Percentiles rank a stretch among this genome's conserved stretches.
Conservation (phyloP, 371 early-diverging fungal species). For the Lichtheimia corymbifera region DNA sequence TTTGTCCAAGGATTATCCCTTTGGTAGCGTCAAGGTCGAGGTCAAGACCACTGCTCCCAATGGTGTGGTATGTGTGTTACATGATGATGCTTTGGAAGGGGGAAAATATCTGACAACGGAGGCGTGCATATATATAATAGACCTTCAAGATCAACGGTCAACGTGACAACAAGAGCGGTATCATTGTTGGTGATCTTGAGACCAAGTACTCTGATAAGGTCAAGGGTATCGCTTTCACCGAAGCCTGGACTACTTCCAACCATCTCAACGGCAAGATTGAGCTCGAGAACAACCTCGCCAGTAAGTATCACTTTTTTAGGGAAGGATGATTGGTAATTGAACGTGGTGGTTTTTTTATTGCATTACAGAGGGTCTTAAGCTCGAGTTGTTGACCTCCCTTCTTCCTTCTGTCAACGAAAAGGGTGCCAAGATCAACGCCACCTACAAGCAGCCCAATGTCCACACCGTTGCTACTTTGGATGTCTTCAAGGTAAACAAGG, state of each 20-base stretch:
- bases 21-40: conserved; percentile 93
- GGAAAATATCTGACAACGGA: background rate
- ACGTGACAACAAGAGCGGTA: conserved; percentile 92
- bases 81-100: background rate
- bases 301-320: conserved; percentile 33
- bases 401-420: conserved; percentile 49
- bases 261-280: conserved; percentile 90
- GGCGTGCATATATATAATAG: conserved; percentile 32
- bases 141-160: conserved; percentile 93
- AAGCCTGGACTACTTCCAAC: conserved; percentile 93
- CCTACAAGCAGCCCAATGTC: conserved; percentile 47
- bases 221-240: conserved; percentile 91
- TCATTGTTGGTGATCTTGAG: conserved; percentile 93
- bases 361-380: conserved; percentile 46
- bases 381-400: conserved; percentile 46
- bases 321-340: background rate
- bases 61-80: conserved; percentile 81
- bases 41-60: conserved; percentile 93
- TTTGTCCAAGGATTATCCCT: conserved; percentile 94
- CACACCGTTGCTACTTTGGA: conserved; percentile 48
- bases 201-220: conserved; percentile 92
- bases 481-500: conserved; percentile 28
- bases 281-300: conserved; percentile 90
- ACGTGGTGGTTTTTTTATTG: background rate
- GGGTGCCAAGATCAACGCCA: conserved; percentile 44